Conservation (phyloP, 2,329 filamentous ascomycete genomes). For the Xylaria sp. region DNA sequence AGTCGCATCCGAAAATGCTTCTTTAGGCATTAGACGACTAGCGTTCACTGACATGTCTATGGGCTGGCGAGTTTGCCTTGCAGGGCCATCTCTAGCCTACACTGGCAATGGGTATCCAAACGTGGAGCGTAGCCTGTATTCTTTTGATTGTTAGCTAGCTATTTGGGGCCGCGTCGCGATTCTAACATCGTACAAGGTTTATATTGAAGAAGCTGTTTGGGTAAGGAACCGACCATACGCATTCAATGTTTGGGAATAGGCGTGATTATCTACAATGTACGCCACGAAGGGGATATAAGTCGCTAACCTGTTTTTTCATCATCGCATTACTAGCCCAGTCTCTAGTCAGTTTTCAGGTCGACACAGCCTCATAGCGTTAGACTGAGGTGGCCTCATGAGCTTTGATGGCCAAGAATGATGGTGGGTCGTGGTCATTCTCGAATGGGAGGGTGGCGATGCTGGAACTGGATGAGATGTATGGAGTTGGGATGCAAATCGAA, state of each 20-base stretch:
- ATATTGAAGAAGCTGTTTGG: background rate
- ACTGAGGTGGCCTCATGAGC: background rate
- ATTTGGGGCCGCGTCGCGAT: background rate
- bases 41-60: background rate
- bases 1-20: background rate
- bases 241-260: background rate
- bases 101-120: background rate
- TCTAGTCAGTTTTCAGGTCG: background rate
- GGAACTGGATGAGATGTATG: background rate
- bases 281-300: background rate
- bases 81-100: background rate
- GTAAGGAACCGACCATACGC: background rate
- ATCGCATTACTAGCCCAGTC: background rate
- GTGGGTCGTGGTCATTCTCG: background rate
- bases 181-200: background rate
- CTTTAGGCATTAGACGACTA: background rate
- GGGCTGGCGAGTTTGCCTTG: background rate
- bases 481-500: background rate
- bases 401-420: background rate
- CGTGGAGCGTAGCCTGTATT: background rate
- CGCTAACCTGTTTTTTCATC: background rate
- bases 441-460: background rate
- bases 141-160: background rate
- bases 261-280: background rate
- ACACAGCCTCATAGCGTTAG: background rate